A percentile compares a stretch with the other conserved stretches of the same genome.
phyloP scores from a whole-genome alignment of 2,329 filamentous ascomycete genomes.

The Chaetomium globosum region DNA sequence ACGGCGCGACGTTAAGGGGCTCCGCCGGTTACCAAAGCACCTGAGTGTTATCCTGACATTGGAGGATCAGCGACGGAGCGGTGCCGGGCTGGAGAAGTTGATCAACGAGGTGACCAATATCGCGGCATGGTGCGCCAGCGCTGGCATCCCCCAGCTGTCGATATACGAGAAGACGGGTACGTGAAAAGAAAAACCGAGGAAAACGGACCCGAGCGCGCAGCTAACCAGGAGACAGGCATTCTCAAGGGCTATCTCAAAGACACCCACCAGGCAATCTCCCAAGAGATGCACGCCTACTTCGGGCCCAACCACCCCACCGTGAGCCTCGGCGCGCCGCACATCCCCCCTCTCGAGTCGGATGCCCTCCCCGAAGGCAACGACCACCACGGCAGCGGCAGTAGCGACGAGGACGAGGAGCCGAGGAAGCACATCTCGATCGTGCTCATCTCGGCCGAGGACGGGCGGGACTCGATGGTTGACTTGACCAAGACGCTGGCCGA shows the following conservation, averaged over 20 bases:
- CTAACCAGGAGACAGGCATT: slow-evolving; percentile 59
- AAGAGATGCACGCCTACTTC: slow-evolving; percentile 85
- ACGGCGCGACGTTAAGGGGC: slow-evolving; percentile 75
- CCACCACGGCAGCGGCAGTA: slow-evolving; percentile 12
- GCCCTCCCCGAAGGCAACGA: slow-evolving; percentile 44
- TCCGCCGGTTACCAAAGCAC: slow-evolving; percentile 78
- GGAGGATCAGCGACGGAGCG: slow-evolving; percentile 68
- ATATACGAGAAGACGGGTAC: slow-evolving; percentile 90
- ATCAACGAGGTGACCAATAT: slow-evolving; percentile 91
- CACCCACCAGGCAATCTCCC: slow-evolving; percentile 75
- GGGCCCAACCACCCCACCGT: slow-evolving; percentile 73
- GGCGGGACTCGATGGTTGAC: slow-evolving; percentile 90
- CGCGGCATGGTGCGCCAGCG: slow-evolving; percentile 88
- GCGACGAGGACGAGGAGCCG: slow-evolving; percentile 42
- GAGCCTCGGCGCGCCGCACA: slow-evolving; percentile 71
- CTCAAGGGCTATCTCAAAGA: slow-evolving; percentile 88
- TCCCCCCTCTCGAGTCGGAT: slow-evolving; percentile 58
- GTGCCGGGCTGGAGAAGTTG: slow-evolving; percentile 76
- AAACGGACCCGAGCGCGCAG: background rate
- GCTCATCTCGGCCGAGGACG: slow-evolving; percentile 84
- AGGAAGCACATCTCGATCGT: slow-evolving; percentile 62
- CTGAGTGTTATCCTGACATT: slow-evolving; percentile 82
- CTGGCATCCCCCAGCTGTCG: slow-evolving; percentile 83
- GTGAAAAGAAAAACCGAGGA: slow-evolving; percentile 34
- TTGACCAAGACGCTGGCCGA: slow-evolving; percentile 90